phyloP scores from a whole-genome alignment of 805 yeast species.

The Sugiyamaella chiloensis region DNA sequence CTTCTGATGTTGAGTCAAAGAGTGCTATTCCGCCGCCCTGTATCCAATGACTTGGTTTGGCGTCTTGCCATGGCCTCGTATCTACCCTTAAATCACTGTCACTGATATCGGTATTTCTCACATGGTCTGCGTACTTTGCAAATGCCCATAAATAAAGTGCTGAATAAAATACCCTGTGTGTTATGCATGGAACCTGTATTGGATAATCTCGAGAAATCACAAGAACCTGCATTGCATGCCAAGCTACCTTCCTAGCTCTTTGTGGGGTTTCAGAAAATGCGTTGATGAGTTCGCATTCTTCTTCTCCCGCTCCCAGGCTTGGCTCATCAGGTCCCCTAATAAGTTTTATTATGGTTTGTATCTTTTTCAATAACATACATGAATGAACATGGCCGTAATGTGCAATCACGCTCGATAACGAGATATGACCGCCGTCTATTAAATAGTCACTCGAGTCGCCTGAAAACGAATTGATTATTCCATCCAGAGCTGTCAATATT shows the following conservation, averaged over 20 bases:
- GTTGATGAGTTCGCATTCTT: neutral
- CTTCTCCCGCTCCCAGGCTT: neutral
- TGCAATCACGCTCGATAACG: constrained; percentile 6
- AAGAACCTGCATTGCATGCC: constrained; percentile 10
- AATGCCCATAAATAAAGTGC: constrained; percentile 9
- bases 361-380: neutral
- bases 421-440: constrained; percentile 11
- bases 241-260: constrained; percentile 4
- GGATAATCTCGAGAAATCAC: constrained; percentile 10
- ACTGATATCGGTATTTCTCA: neutral
- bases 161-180: constrained; percentile 6
- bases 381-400: constrained; percentile 8
- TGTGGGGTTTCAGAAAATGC: neutral
- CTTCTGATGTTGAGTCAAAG: constrained; percentile 3
- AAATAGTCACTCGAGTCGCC: constrained; percentile 1
- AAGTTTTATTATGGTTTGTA: neutral
- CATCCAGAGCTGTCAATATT: constrained; percentile 9
- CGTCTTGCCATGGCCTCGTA: constrained; percentile 7
- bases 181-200: constrained; percentile 4
- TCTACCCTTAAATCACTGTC: neutral
- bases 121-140: constrained; percentile 2
- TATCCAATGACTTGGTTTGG: constrained; percentile 5
- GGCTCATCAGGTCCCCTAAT: too few species aligned
- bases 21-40: neutral
- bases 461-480: constrained; percentile 4